A percentile compares a stretch with the other conserved stretches of the same genome.
Conservation (phyloP, 768 basidiomycete genomes). For the Infundibulicybe gibba region DNA sequence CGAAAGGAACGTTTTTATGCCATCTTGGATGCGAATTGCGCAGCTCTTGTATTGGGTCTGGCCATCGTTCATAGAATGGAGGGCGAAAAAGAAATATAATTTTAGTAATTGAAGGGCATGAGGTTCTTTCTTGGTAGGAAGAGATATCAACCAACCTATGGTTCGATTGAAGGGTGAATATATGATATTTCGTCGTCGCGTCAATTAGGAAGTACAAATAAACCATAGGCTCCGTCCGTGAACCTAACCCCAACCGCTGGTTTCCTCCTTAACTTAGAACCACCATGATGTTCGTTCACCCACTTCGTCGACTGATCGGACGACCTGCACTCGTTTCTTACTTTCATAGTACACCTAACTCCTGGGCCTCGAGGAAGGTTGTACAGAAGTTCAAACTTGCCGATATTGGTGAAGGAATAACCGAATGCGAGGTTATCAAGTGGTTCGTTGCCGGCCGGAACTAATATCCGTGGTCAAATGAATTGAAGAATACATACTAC, state of each 20-base stretch:
- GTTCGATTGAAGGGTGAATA: no score
- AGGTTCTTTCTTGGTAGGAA: no score
- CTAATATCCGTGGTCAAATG: background rate
- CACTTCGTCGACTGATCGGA: constrained; percentile 26
- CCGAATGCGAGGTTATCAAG: constrained; percentile 85
- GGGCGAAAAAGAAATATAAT: constrained; percentile 63
- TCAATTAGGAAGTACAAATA: background rate
- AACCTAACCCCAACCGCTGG: constrained; percentile 18
- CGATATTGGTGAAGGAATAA: constrained; percentile 89
- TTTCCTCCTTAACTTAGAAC: constrained; percentile 6
- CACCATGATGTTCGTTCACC: constrained; percentile 29
- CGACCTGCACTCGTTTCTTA: constrained; percentile 19
- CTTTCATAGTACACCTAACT: constrained; percentile 28
- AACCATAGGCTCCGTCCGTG: background rate
- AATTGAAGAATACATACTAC: constrained; percentile 3
- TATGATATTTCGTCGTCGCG: constrained; percentile 2
- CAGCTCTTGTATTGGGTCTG: constrained; percentile 65
- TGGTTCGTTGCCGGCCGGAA: constrained; percentile 55
- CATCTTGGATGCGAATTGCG: constrained; percentile 37
- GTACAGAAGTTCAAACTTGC: constrained; percentile 70
- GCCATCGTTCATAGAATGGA: constrained; percentile 54
- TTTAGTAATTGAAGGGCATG: no score
- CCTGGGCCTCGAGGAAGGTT: constrained; percentile 29
- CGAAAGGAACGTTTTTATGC: constrained; percentile 60
- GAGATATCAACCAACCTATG: no score